Conservation (phyloP, 805 yeast genomes). For the Metschnikowia borealis region DNA sequence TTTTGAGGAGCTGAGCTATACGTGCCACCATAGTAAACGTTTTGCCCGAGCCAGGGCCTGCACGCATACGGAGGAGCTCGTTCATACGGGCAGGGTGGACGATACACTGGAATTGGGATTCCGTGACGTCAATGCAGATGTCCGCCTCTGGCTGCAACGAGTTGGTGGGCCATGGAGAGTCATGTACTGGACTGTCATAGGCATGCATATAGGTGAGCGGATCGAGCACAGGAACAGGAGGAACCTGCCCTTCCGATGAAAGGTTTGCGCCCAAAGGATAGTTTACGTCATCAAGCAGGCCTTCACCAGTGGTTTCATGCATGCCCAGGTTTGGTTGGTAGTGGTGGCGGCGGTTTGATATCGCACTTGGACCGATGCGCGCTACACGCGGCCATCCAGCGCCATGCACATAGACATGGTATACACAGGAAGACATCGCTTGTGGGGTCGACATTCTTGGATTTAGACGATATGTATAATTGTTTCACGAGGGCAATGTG, state of each 20-base stretch:
- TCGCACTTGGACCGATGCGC: not conserved
- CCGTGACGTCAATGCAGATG: slow-evolving; percentile 27
- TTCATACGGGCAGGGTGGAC: slow-evolving; percentile 34
- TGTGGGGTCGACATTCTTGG: too few species aligned
- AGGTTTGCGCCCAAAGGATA: not conserved
- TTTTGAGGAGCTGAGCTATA: slow-evolving; percentile 43
- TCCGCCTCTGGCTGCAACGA: not conserved
- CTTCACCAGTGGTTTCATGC: not conserved
- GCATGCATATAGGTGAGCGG: too few species aligned
- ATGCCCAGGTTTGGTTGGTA: not conserved
- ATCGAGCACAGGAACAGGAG: not conserved
- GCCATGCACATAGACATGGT: too few species aligned
- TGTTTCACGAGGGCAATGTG: too few species aligned
- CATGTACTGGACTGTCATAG: not conserved
- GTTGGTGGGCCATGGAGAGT: not conserved
- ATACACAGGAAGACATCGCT: too few species aligned
- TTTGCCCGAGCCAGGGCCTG: slow-evolving; percentile 78
- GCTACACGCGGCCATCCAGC: not conserved
- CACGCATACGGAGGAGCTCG: slow-evolving; percentile 47
- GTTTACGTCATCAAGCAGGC: not conserved
- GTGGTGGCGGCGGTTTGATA: not conserved
- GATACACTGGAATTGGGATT: slow-evolving; percentile 46
- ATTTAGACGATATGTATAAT: too few species aligned
- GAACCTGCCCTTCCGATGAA: not conserved
- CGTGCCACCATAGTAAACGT: slow-evolving; percentile 56